Evolutionary conservation across 345 rosid species (phyloP), one percentile per base, ranked within the genome.

Genomic region (Mangifera indica): DNA sequence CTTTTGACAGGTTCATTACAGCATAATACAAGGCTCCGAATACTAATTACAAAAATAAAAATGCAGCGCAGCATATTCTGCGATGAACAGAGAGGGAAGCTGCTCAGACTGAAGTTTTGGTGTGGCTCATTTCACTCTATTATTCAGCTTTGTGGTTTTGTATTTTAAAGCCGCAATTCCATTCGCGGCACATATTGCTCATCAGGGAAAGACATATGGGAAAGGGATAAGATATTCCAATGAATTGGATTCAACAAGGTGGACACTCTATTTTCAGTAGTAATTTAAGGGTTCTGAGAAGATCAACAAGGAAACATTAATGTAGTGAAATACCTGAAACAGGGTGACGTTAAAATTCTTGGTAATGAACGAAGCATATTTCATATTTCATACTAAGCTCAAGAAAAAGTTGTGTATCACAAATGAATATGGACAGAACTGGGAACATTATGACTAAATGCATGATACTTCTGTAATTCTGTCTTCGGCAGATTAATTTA

Each of bases 1-100:
- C 65, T 40, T 67, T 72, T 69, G 74, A 70, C 60, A 26, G 21
- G 15, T 21, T 49, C 71, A 5, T 18, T 54, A 42, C 4, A n/a
- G 52, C 48, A 71, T 67, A 34, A 66, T 66, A 10, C 56, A 1
- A 44, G 25, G 51, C 10, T 26, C 37, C 32, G 48, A 22, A 0
- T 21, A 55, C 11, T 59, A 12, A 8, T 10, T 14, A 18, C 10
- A 57, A 54, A 72, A 53, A n/a, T n/a, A 67, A 5, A 17, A 18
- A 46, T 18, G 22, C 52, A 21, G 42, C 42, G 63, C 6, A n/a
- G 12, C 10, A 34, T 32, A 5, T 6, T 8, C 18, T 6, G 3
- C 21, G 5, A 29, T 52, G 29, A 32, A 51, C 10, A 1, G 7
- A 10, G 70, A 26, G 25, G 45, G 10, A 20, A 20, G 32, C n/a